Conservation (phyloP, 2,329 filamentous ascomycete genomes). For the Pseudocercospora ulei region DNA sequence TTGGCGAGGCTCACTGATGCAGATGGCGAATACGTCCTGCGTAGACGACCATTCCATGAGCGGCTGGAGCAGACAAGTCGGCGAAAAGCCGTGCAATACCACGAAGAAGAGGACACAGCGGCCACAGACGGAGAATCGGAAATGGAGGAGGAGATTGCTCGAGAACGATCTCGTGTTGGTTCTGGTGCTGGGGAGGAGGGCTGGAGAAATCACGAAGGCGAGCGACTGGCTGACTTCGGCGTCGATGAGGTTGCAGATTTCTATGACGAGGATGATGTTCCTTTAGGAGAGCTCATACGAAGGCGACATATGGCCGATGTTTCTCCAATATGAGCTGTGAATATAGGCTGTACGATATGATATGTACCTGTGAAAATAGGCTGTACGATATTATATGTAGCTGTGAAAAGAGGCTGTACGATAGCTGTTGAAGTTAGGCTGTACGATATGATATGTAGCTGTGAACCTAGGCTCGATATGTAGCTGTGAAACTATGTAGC, state of each 20-base stretch:
- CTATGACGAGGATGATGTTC: conserved; percentile 58
- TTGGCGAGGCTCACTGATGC: conserved; percentile 35
- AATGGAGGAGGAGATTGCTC: conserved; percentile 30
- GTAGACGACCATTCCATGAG: conserved; percentile 39
- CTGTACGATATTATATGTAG: too few species aligned
- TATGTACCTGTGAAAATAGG: too few species aligned
- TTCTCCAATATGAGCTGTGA: too few species aligned
- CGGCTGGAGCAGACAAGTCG: conserved; percentile 31
- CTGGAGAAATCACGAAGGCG: conserved; percentile 69
- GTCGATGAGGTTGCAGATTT: conserved; percentile 68
- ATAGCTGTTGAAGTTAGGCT: too few species aligned
- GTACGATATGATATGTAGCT: too few species aligned
- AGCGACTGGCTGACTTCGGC: conserved; percentile 64
- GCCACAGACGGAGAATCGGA: conserved; percentile 44
- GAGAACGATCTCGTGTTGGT: conserved; percentile 15
- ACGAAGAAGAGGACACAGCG: conserved; percentile 22
- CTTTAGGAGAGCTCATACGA: conserved; percentile 57
- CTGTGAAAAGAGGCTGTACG: too few species aligned
- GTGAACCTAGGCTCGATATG: too few species aligned
- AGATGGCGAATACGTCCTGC: conserved; percentile 31
- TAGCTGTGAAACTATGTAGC: too few species aligned
- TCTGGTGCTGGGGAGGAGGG: conserved; percentile 44
- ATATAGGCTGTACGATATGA: too few species aligned
- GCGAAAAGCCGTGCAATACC: conserved; percentile 17
- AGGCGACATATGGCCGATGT: conserved; percentile 35